Conservation (phyloP, 345 rosid genomes). For the Populus deltoides region DNA sequence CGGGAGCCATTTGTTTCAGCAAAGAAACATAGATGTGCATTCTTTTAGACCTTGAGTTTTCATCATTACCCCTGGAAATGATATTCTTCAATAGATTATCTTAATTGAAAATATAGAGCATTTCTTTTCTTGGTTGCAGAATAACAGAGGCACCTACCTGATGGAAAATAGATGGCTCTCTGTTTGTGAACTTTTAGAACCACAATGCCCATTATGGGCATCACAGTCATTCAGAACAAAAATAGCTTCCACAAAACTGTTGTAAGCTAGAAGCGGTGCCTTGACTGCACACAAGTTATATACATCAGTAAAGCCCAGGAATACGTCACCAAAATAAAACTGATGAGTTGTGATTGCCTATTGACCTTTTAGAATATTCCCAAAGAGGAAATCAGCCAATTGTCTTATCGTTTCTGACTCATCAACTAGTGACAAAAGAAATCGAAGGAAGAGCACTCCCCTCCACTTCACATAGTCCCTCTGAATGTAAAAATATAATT, state of each 20-base stretch:
- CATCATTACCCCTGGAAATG: slow-evolving; percentile 70
- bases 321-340: neutral
- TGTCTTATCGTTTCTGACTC: slow-evolving; percentile 87
- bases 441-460: slow-evolving; percentile 79
- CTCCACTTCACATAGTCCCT: slow-evolving; percentile 99
- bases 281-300: slow-evolving; percentile 49
- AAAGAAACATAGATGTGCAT: slow-evolving; percentile 75
- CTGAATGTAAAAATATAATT: slow-evolving; percentile 35
- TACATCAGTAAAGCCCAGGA: slow-evolving; percentile 14
- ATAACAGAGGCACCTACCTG: slow-evolving; percentile 39
- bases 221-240: slow-evolving; percentile 81
- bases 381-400: slow-evolving; percentile 85
- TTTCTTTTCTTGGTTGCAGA: slow-evolving; percentile 4
- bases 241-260: slow-evolving; percentile 93
- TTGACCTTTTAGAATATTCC: slow-evolving; percentile 80
- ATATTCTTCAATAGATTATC: slow-evolving; percentile 9
- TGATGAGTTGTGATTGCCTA: slow-evolving; percentile 12
- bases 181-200: slow-evolving; percentile 48
- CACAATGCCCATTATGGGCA: slow-evolving; percentile 53
- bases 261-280: slow-evolving; percentile 94
- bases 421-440: slow-evolving; percentile 84
- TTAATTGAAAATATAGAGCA: slow-evolving; percentile 4
- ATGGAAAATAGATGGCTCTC: slow-evolving; percentile 63
- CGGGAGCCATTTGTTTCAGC: slow-evolving; percentile 96
- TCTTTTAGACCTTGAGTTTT: slow-evolving; percentile 69